Percentiles rank a stretch among this genome's conserved stretches.
Conservation (phyloP, 2,329 filamentous ascomycete species). For the Fusarium torreyae region DNA sequence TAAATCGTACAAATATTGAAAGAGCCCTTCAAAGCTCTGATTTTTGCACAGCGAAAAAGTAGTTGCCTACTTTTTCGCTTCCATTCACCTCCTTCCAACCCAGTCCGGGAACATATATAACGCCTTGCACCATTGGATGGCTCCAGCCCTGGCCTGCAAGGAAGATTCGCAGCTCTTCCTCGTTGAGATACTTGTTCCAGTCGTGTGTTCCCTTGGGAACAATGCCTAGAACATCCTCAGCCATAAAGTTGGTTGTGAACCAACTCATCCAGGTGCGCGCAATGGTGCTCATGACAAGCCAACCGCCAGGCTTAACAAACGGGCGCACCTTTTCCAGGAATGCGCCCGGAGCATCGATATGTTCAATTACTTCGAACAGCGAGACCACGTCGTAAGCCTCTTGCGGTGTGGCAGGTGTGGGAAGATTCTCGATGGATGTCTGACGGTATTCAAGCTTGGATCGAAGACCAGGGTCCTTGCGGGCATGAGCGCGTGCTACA, state of each 20-base stretch:
- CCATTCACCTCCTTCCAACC: constrained; percentile 89
- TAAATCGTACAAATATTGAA: constrained; percentile 27
- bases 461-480: constrained; percentile 77
- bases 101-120: constrained; percentile 89
- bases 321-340: constrained; percentile 81
- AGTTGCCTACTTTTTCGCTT: constrained; percentile 91
- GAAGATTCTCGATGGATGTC: constrained; percentile 81
- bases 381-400: constrained; percentile 83
- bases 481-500: constrained; percentile 83
- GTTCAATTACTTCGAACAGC: constrained; percentile 95
- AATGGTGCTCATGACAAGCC: constrained; percentile 94
- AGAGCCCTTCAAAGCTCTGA: constrained; percentile 37
- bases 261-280: constrained; percentile 90
- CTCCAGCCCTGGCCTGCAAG: constrained; percentile 72
- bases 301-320: constrained; percentile 90
- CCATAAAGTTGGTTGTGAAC: constrained; percentile 92
- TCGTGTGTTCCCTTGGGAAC: constrained; percentile 96
- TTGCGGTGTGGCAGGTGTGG: constrained; percentile 55
- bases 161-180: constrained; percentile 77
- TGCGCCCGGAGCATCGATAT: constrained; percentile 81
- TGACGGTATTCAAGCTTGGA: constrained; percentile 80
- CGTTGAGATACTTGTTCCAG: constrained; percentile 96
- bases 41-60: constrained; percentile 88
- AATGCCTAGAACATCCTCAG: constrained; percentile 88
- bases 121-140: constrained; percentile 77